Base-by-base conservation (phyloP, 176 grass and related monocot species). In the Paspalum vaginatum region DNA sequence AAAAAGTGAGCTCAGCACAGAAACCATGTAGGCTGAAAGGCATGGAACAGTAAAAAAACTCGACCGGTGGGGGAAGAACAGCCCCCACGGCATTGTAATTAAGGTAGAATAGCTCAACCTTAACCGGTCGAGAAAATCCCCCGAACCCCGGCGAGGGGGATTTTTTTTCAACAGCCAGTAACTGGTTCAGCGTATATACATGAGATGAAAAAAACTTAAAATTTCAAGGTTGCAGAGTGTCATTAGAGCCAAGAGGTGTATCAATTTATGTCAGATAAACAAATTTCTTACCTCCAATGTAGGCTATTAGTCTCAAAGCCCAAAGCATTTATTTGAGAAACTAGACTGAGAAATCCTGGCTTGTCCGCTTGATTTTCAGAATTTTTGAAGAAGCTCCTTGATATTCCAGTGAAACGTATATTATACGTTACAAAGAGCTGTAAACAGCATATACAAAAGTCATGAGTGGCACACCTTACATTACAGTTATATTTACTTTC, bases 341-440 rank as follows among this genome's bases (percentile, higher is more conserved):
- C 69, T 78, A 98, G 78, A 83, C 89, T 81, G 15, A 79, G 65
- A 89, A 98, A 91, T 70, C 70, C 84, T 69, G 81, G 73, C 41
- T 63, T 92, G 74, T 89, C 63, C n/a, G 59, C 48, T 66, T 88
- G 68, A 62, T 72, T 69, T 74, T 73, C 87, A 27, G 89, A 85
- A 84, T 68, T 77, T 82, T 90, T 95, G 67, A 95, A 98, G 75
- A 98, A 95, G 72, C 71, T 89, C 65, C 78, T 98, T 78, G 95
- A 87, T 87, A 98, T 91, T 87, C 90, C 95, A 89, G 87, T 94
- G 80, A 98, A 98, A 68, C 81, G 88, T 83, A 92, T 95, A 50
- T 98, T 98, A 83, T 93, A 98, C 74, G 86, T 91, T 83, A 98
- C 88, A 89, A 98, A 98, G 79, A 98, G 84, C 95, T 98, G 88